Evolutionary conservation across 768 basidiomycete species (phyloP), one percentile per base, ranked within the genome.

Genomic region (Russula virescens): DNA sequence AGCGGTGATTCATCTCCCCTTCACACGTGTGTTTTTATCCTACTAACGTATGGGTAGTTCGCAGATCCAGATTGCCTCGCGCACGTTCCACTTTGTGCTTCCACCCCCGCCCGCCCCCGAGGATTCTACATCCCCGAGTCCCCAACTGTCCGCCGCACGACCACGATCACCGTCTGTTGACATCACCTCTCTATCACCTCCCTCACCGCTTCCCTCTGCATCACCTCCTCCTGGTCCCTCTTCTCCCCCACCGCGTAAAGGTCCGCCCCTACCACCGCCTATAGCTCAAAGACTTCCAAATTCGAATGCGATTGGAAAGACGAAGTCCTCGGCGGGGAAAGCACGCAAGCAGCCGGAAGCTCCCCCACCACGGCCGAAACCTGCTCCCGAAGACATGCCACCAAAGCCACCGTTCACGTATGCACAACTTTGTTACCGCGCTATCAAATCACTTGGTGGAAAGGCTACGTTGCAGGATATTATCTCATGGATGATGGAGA

Each of bases 61-160:
- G 59, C 91, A 92, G 76, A 91, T 97, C 63, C 94, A 98, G 78
- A 98, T 99, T 70, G 92, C 96, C 23, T 94, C 96, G 31, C 88
- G 96, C 62, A 94, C 92, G 26, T 99, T 99, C 75, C 88, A 94
- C 73, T 99, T 99, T 71, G 86, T 98, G 60, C 86, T 99, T 16
- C 97, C 97, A 38, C 94, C 94, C 1, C 86, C 90, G 0, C 83
- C 86, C 40, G 82, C 83, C 8, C 87, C 88, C 46, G 89, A 91
- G 71, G 87, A 91, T 71, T 86, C 88, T 9, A 88, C 88, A 9
- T 89, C 89, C 5, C 89, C 88, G 2, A 90, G 87, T 61, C 90
- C 90, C 0, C 81, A 83, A 62, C 85, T 85, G 8, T 91, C 89
- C 31, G 75, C 77, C 60, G 79, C 83, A 62, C 74, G 75, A 42